Conservation (phyloP, 768 basidiomycete genomes). For the Collybiopsis luxurians region DNA sequence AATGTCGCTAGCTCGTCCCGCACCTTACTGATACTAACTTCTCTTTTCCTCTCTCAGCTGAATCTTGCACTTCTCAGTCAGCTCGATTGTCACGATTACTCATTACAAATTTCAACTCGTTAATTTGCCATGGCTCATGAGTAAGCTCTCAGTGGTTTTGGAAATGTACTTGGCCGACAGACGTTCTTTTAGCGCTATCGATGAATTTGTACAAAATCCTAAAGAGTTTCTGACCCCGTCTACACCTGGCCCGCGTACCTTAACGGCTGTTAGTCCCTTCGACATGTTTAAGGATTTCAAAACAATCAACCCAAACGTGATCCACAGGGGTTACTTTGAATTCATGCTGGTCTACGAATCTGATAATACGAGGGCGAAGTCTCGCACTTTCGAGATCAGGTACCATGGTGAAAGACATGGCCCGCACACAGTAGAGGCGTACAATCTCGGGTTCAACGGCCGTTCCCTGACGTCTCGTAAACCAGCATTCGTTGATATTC, state of each 20-base stretch:
- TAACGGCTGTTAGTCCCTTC: neutral
- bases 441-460: neutral
- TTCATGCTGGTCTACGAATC: neutral
- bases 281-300: neutral
- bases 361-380: neutral
- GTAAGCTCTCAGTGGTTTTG: neutral
- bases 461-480: neutral
- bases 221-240: neutral
- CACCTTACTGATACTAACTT: no score
- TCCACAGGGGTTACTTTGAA: neutral
- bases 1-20: no score
- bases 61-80: no score
- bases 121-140: neutral
- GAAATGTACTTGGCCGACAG: neutral
- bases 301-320: neutral
- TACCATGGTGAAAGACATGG: neutral
- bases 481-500: neutral
- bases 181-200: neutral
- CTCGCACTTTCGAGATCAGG: neutral
- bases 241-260: neutral
- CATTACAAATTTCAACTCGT: neutral
- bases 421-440: neutral
- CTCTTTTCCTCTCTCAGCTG: no score
- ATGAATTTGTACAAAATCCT: neutral
- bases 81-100: no score